Percentiles rank a stretch among this genome's conserved stretches.
These are phyloP conservation scores for Citrus unshiu DNA, from an alignment of 345 rosid species.

Conservation along the genomic window DNA sequence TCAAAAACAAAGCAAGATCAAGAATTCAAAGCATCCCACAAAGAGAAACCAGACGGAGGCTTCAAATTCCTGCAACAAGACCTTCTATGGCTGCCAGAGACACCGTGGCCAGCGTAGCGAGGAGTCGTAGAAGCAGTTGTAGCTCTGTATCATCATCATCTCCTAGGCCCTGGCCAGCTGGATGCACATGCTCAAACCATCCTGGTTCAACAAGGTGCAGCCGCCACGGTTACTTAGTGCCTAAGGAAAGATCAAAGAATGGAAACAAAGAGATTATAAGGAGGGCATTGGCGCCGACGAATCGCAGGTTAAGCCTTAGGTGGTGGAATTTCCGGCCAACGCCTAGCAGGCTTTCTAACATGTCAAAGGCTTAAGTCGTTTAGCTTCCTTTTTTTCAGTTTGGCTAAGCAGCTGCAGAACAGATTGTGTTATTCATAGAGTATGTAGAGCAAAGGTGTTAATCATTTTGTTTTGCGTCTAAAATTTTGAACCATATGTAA, in stretches of 20 bases:
- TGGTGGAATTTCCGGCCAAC: conserved; percentile 43
- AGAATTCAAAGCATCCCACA: conserved; percentile 3
- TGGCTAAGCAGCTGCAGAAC: neutral
- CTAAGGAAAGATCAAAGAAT: conserved; percentile 18
- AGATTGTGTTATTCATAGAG: neutral
- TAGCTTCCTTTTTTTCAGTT: neutral
- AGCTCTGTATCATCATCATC: neutral
- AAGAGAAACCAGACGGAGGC: neutral
- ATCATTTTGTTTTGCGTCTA: neutral
- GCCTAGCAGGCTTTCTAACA: conserved; percentile 40
- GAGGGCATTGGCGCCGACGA: conserved; percentile 33
- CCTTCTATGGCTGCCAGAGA: neutral
- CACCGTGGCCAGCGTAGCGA: neutral
- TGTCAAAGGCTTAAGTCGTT: conserved; percentile 31
- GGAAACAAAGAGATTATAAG: conserved; percentile 32
- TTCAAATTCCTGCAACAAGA: neutral
- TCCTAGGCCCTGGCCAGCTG: neutral
- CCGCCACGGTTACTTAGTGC: conserved; percentile 30
- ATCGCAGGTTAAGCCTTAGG: conserved; percentile 24
- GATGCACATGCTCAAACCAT: conserved; percentile 12
- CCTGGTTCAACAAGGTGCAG: conserved; percentile 34
- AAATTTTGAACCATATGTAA: neutral
- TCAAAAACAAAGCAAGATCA: neutral
- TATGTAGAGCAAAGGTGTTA: neutral
- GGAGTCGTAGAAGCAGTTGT: neutral